phyloP scores from a whole-genome alignment of 108 stramenopile genomes.

The Phaeodactylum tricornutum region DNA sequence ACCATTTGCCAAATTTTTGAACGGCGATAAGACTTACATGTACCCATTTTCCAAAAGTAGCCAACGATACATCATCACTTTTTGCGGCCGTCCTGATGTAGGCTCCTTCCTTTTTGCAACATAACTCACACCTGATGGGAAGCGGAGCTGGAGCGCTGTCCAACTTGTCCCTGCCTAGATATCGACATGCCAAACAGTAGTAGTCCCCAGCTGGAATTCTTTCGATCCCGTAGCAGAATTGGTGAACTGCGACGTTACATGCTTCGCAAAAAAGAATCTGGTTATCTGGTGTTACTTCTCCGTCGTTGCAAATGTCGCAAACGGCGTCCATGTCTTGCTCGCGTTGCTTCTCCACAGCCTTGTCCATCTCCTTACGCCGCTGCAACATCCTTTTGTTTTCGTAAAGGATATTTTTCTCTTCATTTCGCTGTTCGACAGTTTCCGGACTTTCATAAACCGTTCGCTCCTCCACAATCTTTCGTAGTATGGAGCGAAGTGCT shows the following conservation, averaged over 20 bases:
- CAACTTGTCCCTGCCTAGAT: slow-evolving; percentile 58
- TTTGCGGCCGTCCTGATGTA: slow-evolving; percentile 42
- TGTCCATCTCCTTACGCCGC: slow-evolving; percentile 5
- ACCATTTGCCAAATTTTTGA: too few relatives aligned
- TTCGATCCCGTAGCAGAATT: slow-evolving; percentile 81
- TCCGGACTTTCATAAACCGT: slow-evolving; percentile 15
- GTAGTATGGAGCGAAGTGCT: slow-evolving; percentile 23
- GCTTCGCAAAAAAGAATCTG: slow-evolving; percentile 88
- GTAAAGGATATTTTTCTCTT: not conserved
- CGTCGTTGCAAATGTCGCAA: slow-evolving; percentile 79
- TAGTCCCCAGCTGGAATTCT: slow-evolving; percentile 81
- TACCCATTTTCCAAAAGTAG: slow-evolving; percentile 48
- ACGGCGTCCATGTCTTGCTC: slow-evolving; percentile 87
- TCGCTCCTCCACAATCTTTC: slow-evolving; percentile 24
- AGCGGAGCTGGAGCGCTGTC: slow-evolving; percentile 7
- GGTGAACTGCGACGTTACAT: slow-evolving; percentile 84
- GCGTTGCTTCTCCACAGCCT: slow-evolving; percentile 30
- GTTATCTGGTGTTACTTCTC: slow-evolving; percentile 81
- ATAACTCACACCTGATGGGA: slow-evolving; percentile 72
- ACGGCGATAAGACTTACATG: too few relatives aligned
- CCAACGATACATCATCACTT: slow-evolving; percentile 6
- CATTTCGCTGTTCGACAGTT: not conserved
- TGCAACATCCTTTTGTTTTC: slow-evolving; percentile 1
- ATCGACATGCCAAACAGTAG: slow-evolving; percentile 70
- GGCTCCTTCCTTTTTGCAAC: slow-evolving; percentile 67